Percentiles rank a stretch among this genome's conserved stretches.
Conservation (phyloP, 441 rosid genomes). For the Iberis amara region DNA sequence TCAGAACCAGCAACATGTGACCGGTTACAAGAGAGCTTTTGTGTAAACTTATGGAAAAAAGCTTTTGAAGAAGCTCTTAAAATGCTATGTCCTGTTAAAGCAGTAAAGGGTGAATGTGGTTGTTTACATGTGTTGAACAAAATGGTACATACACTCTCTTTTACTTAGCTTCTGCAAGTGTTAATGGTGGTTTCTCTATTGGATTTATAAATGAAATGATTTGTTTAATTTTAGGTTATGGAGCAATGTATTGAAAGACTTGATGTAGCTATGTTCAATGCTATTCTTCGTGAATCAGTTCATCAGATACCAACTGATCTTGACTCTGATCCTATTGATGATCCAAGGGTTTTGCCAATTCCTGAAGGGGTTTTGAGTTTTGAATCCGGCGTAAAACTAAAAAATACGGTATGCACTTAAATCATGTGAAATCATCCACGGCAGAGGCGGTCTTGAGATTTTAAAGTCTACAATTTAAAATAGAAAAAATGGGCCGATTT, state of each 20-base stretch:
- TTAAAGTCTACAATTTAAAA: no score
- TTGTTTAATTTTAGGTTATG: conserved; percentile 52
- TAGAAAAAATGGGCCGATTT: no score
- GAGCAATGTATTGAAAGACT: conserved; percentile 70
- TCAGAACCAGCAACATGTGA: conserved; percentile 74
- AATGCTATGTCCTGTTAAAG: conserved; percentile 73
- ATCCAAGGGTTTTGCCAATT: conserved; percentile 79
- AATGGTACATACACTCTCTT: conserved; percentile 51
- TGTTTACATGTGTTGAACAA: conserved; percentile 67
- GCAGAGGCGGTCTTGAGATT: no score
- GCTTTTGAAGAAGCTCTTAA: conserved; percentile 75
- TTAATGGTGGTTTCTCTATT: conserved; percentile 13
- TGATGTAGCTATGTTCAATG: conserved; percentile 95
- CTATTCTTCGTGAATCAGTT: conserved; percentile 83
- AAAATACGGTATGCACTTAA: conserved; percentile 58
- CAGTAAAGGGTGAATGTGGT: conserved; percentile 63
- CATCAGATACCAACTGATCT: conserved; percentile 85
- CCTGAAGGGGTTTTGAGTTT: conserved; percentile 93
- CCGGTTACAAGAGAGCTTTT: conserved; percentile 69
- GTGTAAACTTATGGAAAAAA: conserved; percentile 65
- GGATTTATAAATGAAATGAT: conserved; percentile 2
- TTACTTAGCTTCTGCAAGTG: conserved; percentile 1
- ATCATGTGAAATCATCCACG: conserved; percentile 1
- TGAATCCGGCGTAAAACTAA: conserved; percentile 89
- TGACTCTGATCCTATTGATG: conserved; percentile 71